Base-by-base conservation (phyloP, 106 monocot species). In the Chionographis japonica region DNA sequence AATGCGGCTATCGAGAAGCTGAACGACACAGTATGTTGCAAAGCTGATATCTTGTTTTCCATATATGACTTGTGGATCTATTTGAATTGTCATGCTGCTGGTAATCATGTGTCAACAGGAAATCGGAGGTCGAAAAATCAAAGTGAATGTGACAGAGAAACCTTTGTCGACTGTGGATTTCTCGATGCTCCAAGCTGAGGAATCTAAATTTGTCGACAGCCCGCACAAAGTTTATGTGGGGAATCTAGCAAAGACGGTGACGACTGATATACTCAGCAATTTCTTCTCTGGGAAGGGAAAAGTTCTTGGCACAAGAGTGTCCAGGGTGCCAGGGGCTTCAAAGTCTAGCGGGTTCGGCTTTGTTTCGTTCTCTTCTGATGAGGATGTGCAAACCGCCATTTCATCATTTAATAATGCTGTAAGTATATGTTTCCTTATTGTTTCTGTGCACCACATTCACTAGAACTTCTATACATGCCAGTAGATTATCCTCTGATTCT, bases 151-250 rank as follows among this genome's bases (percentile, higher is more conserved):
- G 14, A 98, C 89, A 6, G 92, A 98, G 65, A 98, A 87, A 62
- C 92, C 92, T 35, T 74, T 92, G 64, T 40, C 56, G n/a, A 8
- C 73, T 13, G 6, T 67, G 7, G 92, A 90, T 55, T 20, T 67
- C 6, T 78, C 92, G n/a, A 50, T 85, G 46, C 66, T 69, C 27
- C 89, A 92, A 81, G 55, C 40, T 16, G 92, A 89, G 42, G 94
- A 95, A 56, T 86, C 92, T 40, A 67, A 72, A 40, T 92, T 89
- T 72, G 55, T 89, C 39, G 97, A 98, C 60, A 92, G 97, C 61
- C 89, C 89, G 13, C 75, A 92, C 80, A 98, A 98, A 65, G 97
- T 90, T 67, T 98, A 92, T 63, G 92, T 98, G 11, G 97, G 97
- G 38, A 98, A 92, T 60, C 83, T 98, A 35, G 81, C 89, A 3